Evolutionary conservation across 1,284 basidiomycete genomes (phyloP).

Genomic region (Heterobasidion irregulare): DNA sequence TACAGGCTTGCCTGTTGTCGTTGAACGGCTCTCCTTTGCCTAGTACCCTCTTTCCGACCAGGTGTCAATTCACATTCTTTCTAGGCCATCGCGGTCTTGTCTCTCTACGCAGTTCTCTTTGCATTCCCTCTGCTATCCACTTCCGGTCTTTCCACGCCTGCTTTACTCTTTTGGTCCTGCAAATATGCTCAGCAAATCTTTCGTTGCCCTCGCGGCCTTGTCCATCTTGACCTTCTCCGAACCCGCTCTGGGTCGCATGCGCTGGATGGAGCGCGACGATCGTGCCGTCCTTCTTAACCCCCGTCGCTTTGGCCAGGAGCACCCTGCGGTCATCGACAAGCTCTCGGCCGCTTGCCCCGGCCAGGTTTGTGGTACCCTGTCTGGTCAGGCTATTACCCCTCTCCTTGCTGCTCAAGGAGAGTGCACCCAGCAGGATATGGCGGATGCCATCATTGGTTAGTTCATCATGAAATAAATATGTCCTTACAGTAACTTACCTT

Average conservation of each 20-base stretch:
- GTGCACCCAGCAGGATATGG: conserved; percentile 54
- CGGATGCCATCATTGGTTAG: conserved; percentile 50
- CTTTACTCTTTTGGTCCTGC: conserved; percentile 1
- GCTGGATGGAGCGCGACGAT: conserved; percentile 41
- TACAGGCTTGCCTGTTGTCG: conserved; percentile 21
- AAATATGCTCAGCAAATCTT: conserved; percentile 39
- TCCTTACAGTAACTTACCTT: background rate
- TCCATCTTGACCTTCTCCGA: conserved; percentile 31
- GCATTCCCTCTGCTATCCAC: conserved; percentile 16
- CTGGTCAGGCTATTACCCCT: conserved; percentile 37
- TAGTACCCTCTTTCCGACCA: conserved; percentile 32
- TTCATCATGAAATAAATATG: background rate
- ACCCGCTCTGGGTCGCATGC: conserved; percentile 30
- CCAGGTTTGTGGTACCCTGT: conserved; percentile 40
- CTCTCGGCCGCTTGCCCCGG: conserved; percentile 39
- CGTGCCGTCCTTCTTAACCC: conserved; percentile 36
- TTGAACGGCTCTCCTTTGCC: conserved; percentile 37
- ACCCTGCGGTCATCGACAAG: conserved; percentile 39
- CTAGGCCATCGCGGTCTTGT: conserved; percentile 18
- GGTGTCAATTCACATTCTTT: conserved; percentile 28
- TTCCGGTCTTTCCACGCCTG: conserved; percentile 7
- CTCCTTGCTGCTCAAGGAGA: conserved; percentile 47
- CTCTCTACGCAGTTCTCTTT: conserved; percentile 16
- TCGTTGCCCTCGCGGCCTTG: conserved; percentile 27
- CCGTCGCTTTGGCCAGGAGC: conserved; percentile 46